These are phyloP conservation scores for Beta vulgaris DNA, from an alignment of 148 eudicot genomes.

Conservation along the genomic window DNA sequence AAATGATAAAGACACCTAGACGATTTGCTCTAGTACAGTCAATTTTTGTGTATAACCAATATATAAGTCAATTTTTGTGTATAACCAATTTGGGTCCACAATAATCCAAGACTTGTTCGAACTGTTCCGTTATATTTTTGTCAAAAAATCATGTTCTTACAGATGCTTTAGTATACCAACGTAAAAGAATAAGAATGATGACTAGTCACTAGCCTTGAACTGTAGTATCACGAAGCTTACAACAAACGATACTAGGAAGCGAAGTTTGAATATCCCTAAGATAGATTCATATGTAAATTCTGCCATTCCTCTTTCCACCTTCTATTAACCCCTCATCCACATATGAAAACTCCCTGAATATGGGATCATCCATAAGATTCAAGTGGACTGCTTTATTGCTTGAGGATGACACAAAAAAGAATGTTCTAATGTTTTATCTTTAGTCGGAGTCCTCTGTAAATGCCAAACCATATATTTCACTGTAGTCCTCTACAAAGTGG, in stretches of 20 bases:
- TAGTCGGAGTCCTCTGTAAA: slow-evolving; percentile 37
- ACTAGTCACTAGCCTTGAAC: neutral
- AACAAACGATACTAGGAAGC: neutral
- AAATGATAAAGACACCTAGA: too few species aligned
- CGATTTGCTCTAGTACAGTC: too few species aligned
- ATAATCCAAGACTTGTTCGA: too few species aligned
- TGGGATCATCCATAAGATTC: neutral
- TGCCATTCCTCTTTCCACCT: slow-evolving; percentile 2
- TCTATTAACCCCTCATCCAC: neutral
- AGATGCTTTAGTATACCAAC: neutral
- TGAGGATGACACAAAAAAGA: neutral
- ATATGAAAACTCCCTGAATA: neutral
- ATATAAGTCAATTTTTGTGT: too few species aligned
- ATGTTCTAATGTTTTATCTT: slow-evolving; percentile 11
- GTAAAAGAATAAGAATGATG: neutral
- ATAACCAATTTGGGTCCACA: too few species aligned
- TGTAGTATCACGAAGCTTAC: neutral
- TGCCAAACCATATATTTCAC: slow-evolving; percentile 67
- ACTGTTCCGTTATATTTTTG: neutral
- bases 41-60: too few species aligned
- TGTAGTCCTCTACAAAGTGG: slow-evolving; percentile 86
- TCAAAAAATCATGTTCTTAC: slow-evolving; percentile 4
- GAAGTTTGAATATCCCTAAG: neutral
- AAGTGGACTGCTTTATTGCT: neutral
- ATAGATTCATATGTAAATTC: neutral